Evolutionary conservation across 1,139 yeast genomes (phyloP).

Genomic region (Pichia sp.): DNA sequence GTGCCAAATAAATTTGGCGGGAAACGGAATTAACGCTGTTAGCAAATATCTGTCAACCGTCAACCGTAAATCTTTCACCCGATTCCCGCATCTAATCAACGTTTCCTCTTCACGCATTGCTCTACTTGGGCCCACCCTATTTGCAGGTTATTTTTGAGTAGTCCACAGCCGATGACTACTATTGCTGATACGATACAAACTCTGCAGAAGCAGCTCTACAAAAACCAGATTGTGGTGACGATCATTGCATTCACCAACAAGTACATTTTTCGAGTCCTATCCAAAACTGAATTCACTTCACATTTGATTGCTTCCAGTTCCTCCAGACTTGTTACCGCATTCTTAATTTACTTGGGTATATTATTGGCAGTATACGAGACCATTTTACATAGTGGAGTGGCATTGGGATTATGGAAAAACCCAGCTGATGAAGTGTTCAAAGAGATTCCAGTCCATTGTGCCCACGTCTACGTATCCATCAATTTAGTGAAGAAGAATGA

Average conservation of each 20-base stretch:
- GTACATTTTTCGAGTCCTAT: constrained; percentile 12
- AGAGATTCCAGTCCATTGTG: constrained; percentile 72
- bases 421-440: constrained; percentile 62
- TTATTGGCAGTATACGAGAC: constrained; percentile 37
- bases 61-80: too few relatives aligned
- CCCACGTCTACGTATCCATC: constrained; percentile 56
- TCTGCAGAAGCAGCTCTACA: too few relatives aligned
- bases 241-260: constrained; percentile 8
- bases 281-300: constrained; percentile 17
- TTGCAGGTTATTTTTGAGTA: too few relatives aligned
- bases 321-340: constrained; percentile 34
- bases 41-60: too few relatives aligned
- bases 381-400: constrained; percentile 43
- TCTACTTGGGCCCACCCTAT: too few relatives aligned
- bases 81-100: too few relatives aligned
- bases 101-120: too few relatives aligned
- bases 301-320: constrained; percentile 18
- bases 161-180: too few relatives aligned
- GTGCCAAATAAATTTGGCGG: too few relatives aligned
- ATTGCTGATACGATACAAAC: too few relatives aligned
- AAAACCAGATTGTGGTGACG: constrained; percentile 3
- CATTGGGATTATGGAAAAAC: constrained; percentile 44
- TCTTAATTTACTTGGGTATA: constrained; percentile 32
- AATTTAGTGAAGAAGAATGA: constrained; percentile 29
- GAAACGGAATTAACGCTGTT: too few relatives aligned